A percentile compares a stretch with the other conserved stretches of the same genome.
Evolutionary conservation across 2,329 filamentous ascomycete species (phyloP).

Genomic region (Apiospora aurea): DNA sequence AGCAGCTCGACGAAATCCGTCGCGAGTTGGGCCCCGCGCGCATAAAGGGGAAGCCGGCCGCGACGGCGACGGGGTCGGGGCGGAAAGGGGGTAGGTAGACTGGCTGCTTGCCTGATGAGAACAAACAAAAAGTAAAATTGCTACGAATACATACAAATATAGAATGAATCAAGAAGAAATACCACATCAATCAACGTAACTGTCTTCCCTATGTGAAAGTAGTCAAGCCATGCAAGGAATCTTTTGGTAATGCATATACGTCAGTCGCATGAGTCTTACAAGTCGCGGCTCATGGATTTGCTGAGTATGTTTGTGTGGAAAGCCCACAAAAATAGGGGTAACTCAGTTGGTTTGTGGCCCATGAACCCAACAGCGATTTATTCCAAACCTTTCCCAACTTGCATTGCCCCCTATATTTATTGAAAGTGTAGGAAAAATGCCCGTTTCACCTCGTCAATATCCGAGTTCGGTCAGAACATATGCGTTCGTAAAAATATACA

Average conservation of each 20-base stretch:
- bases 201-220: too few relatives aligned
- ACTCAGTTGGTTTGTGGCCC: background rate
- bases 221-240: too few relatives aligned
- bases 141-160: background rate
- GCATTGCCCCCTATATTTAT: too few relatives aligned
- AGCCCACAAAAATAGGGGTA: too few relatives aligned
- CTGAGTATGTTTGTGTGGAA: background rate
- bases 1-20: constrained; percentile 90
- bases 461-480: too few relatives aligned
- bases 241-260: too few relatives aligned
- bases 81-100: too few relatives aligned
- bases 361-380: background rate
- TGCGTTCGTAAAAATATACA: background rate
- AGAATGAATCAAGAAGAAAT: constrained; percentile 5
- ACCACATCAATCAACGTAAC: background rate
- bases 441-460: background rate
- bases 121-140: background rate
- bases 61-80: constrained; percentile 25
- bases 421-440: too few relatives aligned
- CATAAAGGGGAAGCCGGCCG: constrained; percentile 47
- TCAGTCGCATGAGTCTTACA: too few relatives aligned
- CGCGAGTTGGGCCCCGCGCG: constrained; percentile 79
- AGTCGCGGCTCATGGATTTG: background rate
- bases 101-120: background rate
- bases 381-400: too few relatives aligned